Evolutionary conservation across 2,329 filamentous ascomycete genomes (phyloP).

Genomic region (Sarocladium brachiariae): DNA sequence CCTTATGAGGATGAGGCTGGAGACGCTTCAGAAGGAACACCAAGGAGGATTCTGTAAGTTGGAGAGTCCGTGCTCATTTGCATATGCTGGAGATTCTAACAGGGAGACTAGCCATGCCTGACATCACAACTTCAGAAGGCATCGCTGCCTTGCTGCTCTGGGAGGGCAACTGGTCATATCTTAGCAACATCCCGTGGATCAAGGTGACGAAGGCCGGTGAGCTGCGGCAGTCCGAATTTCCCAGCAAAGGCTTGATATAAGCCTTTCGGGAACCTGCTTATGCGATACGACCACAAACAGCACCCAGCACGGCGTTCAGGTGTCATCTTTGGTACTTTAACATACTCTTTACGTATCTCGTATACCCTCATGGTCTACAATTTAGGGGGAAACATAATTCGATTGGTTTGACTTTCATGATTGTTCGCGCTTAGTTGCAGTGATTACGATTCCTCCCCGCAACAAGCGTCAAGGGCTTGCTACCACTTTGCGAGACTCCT

Average conservation of each 20-base stretch:
- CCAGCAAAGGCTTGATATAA: slow-evolving; percentile 44
- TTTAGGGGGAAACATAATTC: neutral
- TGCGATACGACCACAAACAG: neutral
- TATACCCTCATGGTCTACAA: neutral
- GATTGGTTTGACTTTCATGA: neutral
- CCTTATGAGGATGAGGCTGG: slow-evolving; percentile 63
- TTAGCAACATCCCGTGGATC: slow-evolving; percentile 70
- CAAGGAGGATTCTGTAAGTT: slow-evolving; percentile 71
- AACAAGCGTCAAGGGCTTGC: too few relatives aligned
- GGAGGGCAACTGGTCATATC: slow-evolving; percentile 77
- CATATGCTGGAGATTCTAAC: too few relatives aligned
- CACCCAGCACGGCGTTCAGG: slow-evolving; percentile 8
- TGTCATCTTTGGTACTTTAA: neutral
- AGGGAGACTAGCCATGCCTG: slow-evolving; percentile 55
- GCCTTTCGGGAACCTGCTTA: neutral
- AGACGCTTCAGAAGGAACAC: slow-evolving; percentile 70
- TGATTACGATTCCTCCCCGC: too few relatives aligned
- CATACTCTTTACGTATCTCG: neutral
- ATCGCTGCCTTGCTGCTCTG: slow-evolving; percentile 61
- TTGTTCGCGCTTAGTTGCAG: too few relatives aligned
- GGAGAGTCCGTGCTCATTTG: too few relatives aligned
- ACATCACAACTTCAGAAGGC: slow-evolving; percentile 62
- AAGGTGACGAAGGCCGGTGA: slow-evolving; percentile 61
- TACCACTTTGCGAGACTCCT: too few relatives aligned
- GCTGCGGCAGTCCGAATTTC: slow-evolving; percentile 67